Conservation (phyloP, 2,329 filamentous ascomycete genomes). For the Paraconiothyrium sp. region DNA sequence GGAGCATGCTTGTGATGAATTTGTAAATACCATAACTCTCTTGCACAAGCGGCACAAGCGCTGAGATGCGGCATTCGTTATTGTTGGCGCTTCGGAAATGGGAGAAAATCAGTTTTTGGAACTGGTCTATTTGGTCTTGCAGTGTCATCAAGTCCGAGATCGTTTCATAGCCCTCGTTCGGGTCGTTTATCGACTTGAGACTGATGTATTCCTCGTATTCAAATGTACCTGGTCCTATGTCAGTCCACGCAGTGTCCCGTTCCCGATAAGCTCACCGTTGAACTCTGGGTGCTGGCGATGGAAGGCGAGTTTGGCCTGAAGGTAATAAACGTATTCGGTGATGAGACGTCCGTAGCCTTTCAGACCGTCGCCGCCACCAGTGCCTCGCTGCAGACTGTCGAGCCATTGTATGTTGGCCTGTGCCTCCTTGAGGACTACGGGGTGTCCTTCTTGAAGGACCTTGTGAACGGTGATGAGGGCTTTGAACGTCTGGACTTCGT, state of each 20-base stretch:
- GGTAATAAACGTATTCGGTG: conserved; percentile 94
- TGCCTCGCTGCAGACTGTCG: conserved; percentile 86
- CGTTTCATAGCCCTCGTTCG: conserved; percentile 96
- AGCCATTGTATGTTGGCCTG: conserved; percentile 91
- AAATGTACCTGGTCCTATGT: conserved; percentile 70
- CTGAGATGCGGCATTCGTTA: conserved; percentile 96
- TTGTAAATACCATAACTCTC: conserved; percentile 99
- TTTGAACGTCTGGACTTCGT: conserved; percentile 99
- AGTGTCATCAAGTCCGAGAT: conserved; percentile 96
- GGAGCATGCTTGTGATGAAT: conserved; percentile 98
- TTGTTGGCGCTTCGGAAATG: conserved; percentile 91
- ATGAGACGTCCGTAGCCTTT: conserved; percentile 91
- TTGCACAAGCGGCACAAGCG: conserved; percentile 90
- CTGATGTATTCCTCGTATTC: conserved; percentile 99
- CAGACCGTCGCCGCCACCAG: conserved; percentile 79
- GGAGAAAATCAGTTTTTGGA: conserved; percentile 98
- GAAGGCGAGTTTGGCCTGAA: conserved; percentile 94
- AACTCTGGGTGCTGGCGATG: conserved; percentile 97
- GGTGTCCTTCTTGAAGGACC: conserved; percentile 95
- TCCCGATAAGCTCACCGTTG: conserved; percentile 70
- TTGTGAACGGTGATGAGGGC: conserved; percentile 97
- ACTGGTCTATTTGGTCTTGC: conserved; percentile 97
- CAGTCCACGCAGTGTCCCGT: conserved; percentile 20
- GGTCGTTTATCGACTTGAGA: conserved; percentile 97
- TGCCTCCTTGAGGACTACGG: conserved; percentile 84